Base-by-base conservation (phyloP, 768 basidiomycete species). In the Rhizopogon vulgaris region DNA sequence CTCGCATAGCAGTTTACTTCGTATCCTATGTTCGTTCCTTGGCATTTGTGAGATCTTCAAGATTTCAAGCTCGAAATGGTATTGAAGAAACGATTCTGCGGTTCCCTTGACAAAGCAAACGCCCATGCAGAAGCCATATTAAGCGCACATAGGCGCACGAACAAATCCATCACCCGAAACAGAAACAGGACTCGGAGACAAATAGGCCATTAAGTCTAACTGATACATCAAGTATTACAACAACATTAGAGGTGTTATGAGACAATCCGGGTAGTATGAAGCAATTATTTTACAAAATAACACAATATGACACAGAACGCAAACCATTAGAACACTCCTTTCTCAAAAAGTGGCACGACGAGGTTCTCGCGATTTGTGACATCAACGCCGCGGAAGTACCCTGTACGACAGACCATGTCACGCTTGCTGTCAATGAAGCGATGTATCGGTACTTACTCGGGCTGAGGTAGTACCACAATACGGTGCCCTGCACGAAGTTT, bases 401-500 rank as follows among this genome's bases (percentile, higher is more conserved):
- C 67, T 67, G 15, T 45, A 27, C 17, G 38, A 17, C n/a, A n/a
- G n/a, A 18, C 27, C 27, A 3, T 8, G 43, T 68, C 39, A 63
- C 30, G 28, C n/a, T 17, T 24, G 9, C 6, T 37, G 45, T 56
- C 46, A 53, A 46, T 45, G 50, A 32, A 9, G 32, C 18, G 38
- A 49, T 18, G 11, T n/a, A 12, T 30, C 32, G 51, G 27, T 6
- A 22, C 71, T 59, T 55, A 71, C 70, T 66, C 28, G 71, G 71
- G 52, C 70, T 71, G 14, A 71, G 61, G 40, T 71, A 72, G 53
- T 71, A 71, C 70, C 70, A 71, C 49, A 71, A 36, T 14, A 72
- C 69, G 9, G 70, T 71, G 15, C 70, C 70, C 46, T 71, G 70
- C 1, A 66, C 65, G 40, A 72, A 71, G 53, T 71, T 69, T 49